These are phyloP conservation scores for Pestalotiopsis sp. DNA, from an alignment of 2,329 filamentous ascomycete species.

Conservation along the genomic window DNA sequence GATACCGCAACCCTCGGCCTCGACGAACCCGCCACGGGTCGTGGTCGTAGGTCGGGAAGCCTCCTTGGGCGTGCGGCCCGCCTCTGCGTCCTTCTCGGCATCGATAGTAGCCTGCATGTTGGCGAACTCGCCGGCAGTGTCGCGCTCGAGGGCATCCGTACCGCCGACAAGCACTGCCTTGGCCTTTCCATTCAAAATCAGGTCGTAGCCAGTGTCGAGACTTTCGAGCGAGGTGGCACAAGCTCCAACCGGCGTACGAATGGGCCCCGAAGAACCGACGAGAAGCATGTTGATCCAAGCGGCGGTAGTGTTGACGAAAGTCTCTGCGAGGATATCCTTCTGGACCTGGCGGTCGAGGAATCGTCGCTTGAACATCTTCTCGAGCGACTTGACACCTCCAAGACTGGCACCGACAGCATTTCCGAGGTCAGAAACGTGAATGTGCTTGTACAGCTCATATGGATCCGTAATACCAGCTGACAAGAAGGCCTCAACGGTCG, in stretches of 20 bases:
- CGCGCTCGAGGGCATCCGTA: conserved; percentile 34
- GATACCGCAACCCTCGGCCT: conserved; percentile 37
- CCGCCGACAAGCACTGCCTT: conserved; percentile 38
- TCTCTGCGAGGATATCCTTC: conserved; percentile 37
- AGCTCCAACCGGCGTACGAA: conserved; percentile 37
- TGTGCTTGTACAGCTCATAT: conserved; percentile 32
- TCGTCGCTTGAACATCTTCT: conserved; percentile 32
- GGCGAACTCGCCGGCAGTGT: conserved; percentile 33
- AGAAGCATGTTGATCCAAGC: conserved; percentile 47
- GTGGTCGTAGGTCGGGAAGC: conserved; percentile 37
- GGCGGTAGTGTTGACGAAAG: conserved; percentile 36
- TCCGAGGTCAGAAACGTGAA: conserved; percentile 38
- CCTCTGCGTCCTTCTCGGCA: conserved; percentile 28
- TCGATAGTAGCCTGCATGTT: conserved; percentile 40
- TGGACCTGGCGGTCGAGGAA: conserved; percentile 33
- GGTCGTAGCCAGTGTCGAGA: conserved; percentile 36
- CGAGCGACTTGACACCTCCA: conserved; percentile 29
- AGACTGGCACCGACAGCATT: conserved; percentile 36
- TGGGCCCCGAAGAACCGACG: conserved; percentile 36
- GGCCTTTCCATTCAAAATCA: conserved; percentile 31
- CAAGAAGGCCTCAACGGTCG: conserved; percentile 34
- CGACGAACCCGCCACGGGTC: conserved; percentile 38
- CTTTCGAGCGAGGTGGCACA: conserved; percentile 41
- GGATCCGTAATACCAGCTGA: conserved; percentile 35
- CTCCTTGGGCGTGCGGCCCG: conserved; percentile 33